Evolutionary conservation across 139 green algal genomes (phyloP), one percentile per base, ranked within the genome.

Genomic region (Ettlia oleoabundans): DNA sequence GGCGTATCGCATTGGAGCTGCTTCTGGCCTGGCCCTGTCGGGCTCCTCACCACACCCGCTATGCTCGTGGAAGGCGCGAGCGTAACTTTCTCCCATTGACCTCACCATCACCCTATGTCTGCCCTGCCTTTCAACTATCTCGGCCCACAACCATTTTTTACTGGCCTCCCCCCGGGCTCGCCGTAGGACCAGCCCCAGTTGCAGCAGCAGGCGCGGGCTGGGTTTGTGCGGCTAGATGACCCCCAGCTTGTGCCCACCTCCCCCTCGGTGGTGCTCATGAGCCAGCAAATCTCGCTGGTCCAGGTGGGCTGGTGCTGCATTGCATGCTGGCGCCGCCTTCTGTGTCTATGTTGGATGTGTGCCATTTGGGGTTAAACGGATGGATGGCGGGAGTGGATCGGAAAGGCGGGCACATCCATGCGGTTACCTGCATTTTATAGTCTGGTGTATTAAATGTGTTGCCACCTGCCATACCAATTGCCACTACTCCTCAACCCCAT

Each of bases 211-310:
- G 42, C 35, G 21, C 73, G 40, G 33, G 21, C 32, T 2, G 55
- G 75, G 2, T 81, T 80, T 47, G 62, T 69, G 33, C 3, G 7
- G 19, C 19, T 89, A 4, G 81, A 89, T 42, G 85, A 89, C 28
- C 81, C 82, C 7, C 28, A 32, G 32, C 76, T 89, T 64, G 41
- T 79, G 52, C 43, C 15, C 47, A 88, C 52, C 4, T 89, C 85
- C 8, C 35, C 74, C 28, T 71, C 73, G 38, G 70, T 63, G 24
- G 38, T 88, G 65, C 9, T 88, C 35, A 58, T 89, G 65, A 64
- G 52, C 2, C 85, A 89, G 32, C 72, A 89, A 35, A 81, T 89
- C 41, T 75, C 52, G 4, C 41, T 85, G 6, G 58, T 89, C 9
- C 69, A 78, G 79, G 68, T 80, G 28, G 4, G 33, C 21, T 8